phyloP scores from a whole-genome alignment of 768 basidiomycete genomes.

The Tulasnella sp. region DNA sequence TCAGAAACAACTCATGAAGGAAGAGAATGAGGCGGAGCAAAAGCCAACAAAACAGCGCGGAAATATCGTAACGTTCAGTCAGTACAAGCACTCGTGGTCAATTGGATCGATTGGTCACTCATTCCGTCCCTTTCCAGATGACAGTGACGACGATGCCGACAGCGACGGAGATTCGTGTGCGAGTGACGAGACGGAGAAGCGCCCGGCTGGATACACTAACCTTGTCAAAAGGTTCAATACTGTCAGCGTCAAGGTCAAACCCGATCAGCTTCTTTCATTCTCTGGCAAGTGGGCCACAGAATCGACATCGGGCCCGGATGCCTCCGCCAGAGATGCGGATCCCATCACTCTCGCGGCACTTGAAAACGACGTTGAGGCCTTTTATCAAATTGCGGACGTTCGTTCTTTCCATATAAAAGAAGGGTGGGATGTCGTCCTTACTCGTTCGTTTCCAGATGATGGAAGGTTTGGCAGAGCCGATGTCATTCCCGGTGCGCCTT shows the following conservation, averaged over 20 bases:
- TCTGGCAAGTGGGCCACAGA: not conserved
- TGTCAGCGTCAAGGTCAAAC: not conserved
- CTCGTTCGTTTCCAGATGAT: slow-evolving; percentile 44
- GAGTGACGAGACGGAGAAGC: slow-evolving; percentile 38
- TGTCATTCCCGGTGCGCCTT: slow-evolving; percentile 22
- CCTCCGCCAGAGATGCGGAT: not conserved
- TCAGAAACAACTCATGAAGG: slow-evolving; percentile 53
- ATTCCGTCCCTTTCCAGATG: not conserved
- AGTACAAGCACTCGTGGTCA: not conserved
- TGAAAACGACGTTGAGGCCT: slow-evolving; percentile 20
- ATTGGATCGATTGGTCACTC: not conserved
- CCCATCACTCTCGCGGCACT: not conserved
- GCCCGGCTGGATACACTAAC: slow-evolving; percentile 54
- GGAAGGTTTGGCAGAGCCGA: slow-evolving; percentile 11
- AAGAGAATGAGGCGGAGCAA: slow-evolving; percentile 40
- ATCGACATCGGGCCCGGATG: not conserved
- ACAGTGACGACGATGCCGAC: slow-evolving; percentile 39
- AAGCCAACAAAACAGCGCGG: not conserved
- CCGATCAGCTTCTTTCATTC: not conserved
- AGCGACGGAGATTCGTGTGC: slow-evolving; percentile 41
- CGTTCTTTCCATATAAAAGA: not conserved
- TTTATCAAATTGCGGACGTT: slow-evolving; percentile 23
- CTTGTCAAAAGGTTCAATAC: slow-evolving; percentile 55
- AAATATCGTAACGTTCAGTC: not conserved
- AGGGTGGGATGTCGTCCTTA: not conserved